Conservation (phyloP, 164 flowering plant genomes). For the Aristolochia californica region DNA sequence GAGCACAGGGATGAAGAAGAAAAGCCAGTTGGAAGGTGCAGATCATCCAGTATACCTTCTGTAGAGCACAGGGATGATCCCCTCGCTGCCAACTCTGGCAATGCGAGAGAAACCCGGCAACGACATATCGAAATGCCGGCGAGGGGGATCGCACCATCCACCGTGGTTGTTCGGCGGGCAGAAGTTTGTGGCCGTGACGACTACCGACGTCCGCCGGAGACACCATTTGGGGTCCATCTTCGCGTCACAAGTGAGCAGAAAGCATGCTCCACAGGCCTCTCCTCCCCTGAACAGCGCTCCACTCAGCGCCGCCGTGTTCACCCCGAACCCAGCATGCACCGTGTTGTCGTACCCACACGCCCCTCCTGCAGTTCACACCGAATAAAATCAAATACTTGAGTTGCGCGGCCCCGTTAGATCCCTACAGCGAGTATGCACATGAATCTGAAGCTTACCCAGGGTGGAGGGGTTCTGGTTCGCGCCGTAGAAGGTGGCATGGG, state of each 20-base stretch:
- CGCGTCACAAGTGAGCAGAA: conserved; percentile 40
- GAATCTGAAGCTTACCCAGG: conserved; percentile 35
- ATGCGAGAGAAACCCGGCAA: conserved; percentile 56
- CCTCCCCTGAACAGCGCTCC: conserved; percentile 49
- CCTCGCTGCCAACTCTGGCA: conserved; percentile 54
- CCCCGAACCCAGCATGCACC: conserved; percentile 60
- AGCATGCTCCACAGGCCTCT: conserved; percentile 72
- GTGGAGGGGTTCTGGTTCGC: conserved; percentile 39
- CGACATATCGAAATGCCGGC: conserved; percentile 73
- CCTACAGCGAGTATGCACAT: not conserved
- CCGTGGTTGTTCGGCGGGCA: conserved; percentile 78
- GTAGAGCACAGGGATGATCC: conserved; percentile 60
- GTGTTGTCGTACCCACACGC: conserved; percentile 85
- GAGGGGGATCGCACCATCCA: conserved; percentile 79
- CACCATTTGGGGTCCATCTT: conserved; percentile 58
- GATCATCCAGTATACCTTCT: conserved; percentile 59
- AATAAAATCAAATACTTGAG: not conserved
- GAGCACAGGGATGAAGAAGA: too few relatives aligned
- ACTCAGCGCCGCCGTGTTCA: conserved; percentile 62
- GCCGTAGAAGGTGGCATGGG: conserved; percentile 68
- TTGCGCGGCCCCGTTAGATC: not conserved
- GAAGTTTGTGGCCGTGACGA: conserved; percentile 74
- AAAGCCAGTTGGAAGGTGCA: too few relatives aligned
- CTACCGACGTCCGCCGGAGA: conserved; percentile 22
- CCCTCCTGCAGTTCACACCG: conserved; percentile 36